Evolutionary conservation across 176 grass and related monocot genomes (phyloP).

Genomic region (Coix lacrymajobi): DNA sequence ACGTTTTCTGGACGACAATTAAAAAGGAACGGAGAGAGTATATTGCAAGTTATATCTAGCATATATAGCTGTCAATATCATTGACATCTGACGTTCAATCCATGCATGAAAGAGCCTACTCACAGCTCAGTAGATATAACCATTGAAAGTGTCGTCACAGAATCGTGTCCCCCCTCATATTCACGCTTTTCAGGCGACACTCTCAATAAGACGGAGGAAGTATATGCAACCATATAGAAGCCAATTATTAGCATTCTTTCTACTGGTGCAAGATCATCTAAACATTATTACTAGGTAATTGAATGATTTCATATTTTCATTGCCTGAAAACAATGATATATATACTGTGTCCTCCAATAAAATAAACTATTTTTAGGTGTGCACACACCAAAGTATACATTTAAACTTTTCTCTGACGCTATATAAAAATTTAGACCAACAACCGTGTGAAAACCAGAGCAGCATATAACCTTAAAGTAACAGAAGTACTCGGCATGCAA

Average conservation of each 20-base stretch:
- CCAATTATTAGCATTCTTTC: neutral
- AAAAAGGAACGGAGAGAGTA: too few species aligned
- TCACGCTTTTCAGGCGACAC: too few species aligned
- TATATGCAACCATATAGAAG: too few species aligned
- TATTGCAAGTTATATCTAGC: conserved; percentile 26
- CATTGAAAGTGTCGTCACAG: too few species aligned
- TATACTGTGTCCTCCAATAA: neutral
- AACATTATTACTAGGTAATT: neutral
- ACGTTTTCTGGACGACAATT: too few species aligned
- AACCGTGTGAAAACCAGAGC: neutral
- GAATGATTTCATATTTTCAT: neutral
- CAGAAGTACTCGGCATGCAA: too few species aligned
- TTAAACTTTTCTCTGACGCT: neutral
- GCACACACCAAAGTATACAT: neutral
- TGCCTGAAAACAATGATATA: neutral
- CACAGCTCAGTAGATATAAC: neutral
- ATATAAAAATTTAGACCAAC: neutral
- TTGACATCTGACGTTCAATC: conserved; percentile 43
- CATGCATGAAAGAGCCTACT: conserved; percentile 7
- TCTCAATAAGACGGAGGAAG: too few species aligned
- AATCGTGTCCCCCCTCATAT: too few species aligned
- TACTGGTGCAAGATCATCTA: neutral
- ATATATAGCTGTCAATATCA: neutral
- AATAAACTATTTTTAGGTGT: neutral
- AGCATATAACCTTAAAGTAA: neutral